Evolutionary conservation across 805 yeast genomes (phyloP), one percentile per base, ranked within the genome.

Genomic region (Komagataella ulmi): DNA sequence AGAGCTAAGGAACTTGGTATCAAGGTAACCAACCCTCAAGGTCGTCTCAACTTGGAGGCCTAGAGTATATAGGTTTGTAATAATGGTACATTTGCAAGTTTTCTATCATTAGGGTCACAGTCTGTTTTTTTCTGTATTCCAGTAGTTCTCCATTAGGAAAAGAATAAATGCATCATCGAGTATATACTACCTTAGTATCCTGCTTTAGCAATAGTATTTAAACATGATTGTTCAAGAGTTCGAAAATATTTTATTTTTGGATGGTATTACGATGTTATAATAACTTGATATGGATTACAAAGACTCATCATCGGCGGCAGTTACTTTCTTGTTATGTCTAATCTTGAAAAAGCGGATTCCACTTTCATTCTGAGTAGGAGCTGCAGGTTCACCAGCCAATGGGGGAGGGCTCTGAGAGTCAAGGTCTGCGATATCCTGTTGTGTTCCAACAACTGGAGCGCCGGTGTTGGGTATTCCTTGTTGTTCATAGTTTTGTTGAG

Each of bases 11-110:
- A 95, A 74, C 80, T 89, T 69, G 98, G 98, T 79, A 81, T 93
- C 72, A 90, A 89, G 84, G 97, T 93, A 70, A 93, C 99, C 83
- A 93, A 93, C 81, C 95, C 97, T 72, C 82, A 88, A 81, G 99
- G 96, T 75, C 91, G 97, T 80, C 88, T 90, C 74, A 80, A 95
- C 72, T 85, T 89, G 74, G 96, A 88, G 83, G 98, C 97, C 79
- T 90, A 86, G 40, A 30, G 40, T 30, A 30, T 30, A 30, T 30
- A 30, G 40, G 40, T 30, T 30, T 30, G 40, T 30, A 30, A 30
- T 30, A 30, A 30, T 30, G 40, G 40, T 30, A 30, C 40, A 30
- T 8, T 30, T 30, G 40, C 40, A 30, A 30, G 40, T 30, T 30
- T 30, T 30, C 14, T 30, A 4, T 14, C 6, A 30, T 14, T 14